Base-by-base conservation (phyloP, 2,329 filamentous ascomycete genomes). In the Aspergillus sp. region DNA sequence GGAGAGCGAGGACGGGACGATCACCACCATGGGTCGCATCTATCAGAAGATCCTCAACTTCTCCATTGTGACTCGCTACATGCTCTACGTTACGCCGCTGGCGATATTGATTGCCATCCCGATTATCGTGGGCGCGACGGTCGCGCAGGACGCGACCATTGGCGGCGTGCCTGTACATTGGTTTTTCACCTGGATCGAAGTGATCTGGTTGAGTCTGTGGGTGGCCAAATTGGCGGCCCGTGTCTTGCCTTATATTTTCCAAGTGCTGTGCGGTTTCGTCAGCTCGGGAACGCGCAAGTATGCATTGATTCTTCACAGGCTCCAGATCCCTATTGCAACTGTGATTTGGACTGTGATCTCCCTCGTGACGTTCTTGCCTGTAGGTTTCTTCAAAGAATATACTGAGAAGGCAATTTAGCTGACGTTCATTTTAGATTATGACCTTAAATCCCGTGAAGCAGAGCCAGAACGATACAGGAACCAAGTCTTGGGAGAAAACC, bases 101-200 rank as follows among this genome's bases (percentile, higher is more conserved):
- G 85, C 82, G 4, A 59, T 82, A 5, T 65, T 84, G n/a, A 80
- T 89, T 58, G 85, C 86, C 2, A 78, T 88, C 46, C 86, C 86
- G 6, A 87, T 89, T 63, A 83, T 88, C 60, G 75, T 88, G 16
- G 84, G 85, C n/a, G 82, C 82, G 6, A 84, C 82, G 0, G 79
- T 69, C 39, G 78, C 81, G 31, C 68, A 71, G 32, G 59, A 78
- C 51, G 80, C 81, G 7, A 77, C 73, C 29, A 84, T 87, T 62
- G 84, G 82, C 16, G 81, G 81, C 22, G 84, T 87, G 4, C 75
- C 80, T 7, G 78, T 87, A 46, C 77, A 82, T 55, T 86, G 83
- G 80, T 85, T 89, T 74, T 89, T 87, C 75, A 80, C 81, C 18
- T 89, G 86, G 86, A 76, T 88, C 42, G 85, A 88, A 71, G 80